Evolutionary conservation across 129 eudicot genomes (phyloP).

Genomic region (Tagetes erecta): DNA sequence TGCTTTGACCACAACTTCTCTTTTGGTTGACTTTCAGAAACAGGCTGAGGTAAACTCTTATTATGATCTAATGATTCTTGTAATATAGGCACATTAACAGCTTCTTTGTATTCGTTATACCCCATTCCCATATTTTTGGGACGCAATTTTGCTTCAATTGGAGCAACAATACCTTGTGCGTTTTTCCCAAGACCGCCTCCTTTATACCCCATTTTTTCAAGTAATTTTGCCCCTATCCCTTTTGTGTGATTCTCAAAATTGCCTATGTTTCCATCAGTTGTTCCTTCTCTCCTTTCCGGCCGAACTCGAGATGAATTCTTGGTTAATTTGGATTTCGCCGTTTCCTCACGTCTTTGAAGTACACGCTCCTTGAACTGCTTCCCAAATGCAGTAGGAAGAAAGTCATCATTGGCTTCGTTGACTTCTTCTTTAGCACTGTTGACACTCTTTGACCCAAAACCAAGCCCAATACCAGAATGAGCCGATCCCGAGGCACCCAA

Average conservation of each 20-base stretch:
- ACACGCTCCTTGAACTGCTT: conserved; percentile 72
- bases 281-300: conserved; percentile 37
- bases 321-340: conserved; percentile 43
- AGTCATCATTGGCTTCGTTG: conserved; percentile 35
- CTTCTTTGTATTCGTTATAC: conserved; percentile 43
- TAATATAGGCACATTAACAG: conserved; percentile 40
- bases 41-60: conserved; percentile 22
- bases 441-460: conserved; percentile 29
- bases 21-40: conserved; percentile 10
- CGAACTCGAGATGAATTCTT: conserved; percentile 37
- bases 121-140: conserved; percentile 64
- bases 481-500: conserved; percentile 30
- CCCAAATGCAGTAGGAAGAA: conserved; percentile 74
- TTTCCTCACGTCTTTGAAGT: conserved; percentile 56
- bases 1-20: conserved; percentile 44
- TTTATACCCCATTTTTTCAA: conserved; percentile 85
- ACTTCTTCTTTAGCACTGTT: conserved; percentile 19
- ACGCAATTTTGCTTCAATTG: conserved; percentile 48
- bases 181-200: conserved; percentile 90
- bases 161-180: conserved; percentile 67
- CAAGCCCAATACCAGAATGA: conserved; percentile 39
- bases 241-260: conserved; percentile 65
- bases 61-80: conserved; percentile 48
- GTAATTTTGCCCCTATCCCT: conserved; percentile 72
- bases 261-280: conserved; percentile 49